These are phyloP conservation scores for Gloeopeniophorella convolvens DNA, from an alignment of 768 basidiomycete genomes.

Conservation along the genomic window DNA sequence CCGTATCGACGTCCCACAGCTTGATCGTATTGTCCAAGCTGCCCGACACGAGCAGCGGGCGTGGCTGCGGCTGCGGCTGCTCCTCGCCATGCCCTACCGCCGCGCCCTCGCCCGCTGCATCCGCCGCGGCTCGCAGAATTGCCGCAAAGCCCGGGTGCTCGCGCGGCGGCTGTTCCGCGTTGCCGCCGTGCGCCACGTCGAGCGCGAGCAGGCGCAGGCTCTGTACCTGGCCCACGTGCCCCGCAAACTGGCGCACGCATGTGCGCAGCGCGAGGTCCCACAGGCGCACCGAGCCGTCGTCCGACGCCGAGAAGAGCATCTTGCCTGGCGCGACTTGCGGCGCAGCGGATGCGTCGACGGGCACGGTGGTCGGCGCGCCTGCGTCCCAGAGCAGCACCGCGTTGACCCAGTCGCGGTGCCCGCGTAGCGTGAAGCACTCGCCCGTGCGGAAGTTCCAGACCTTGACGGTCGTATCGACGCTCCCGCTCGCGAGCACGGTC, in stretches of 20 bases:
- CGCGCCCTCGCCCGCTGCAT: background rate
- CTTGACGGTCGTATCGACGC: conserved; percentile 91
- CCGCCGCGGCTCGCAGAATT: background rate
- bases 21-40: conserved; percentile 94
- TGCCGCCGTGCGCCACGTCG: conserved; percentile 29
- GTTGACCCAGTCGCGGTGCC: conserved; percentile 96
- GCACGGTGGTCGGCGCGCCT: conserved; percentile 29
- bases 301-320: conserved; percentile 96
- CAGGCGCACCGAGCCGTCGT: conserved; percentile 87
- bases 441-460: conserved; percentile 92
- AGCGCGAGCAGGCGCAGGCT: conserved; percentile 73
- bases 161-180: background rate
- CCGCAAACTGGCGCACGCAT: conserved; percentile 78
- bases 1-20: conserved; percentile 90
- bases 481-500: no score
- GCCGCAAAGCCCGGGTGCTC: background rate
- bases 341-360: conserved; percentile 27
- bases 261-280: conserved; percentile 84
- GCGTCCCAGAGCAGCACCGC: conserved; percentile 90
- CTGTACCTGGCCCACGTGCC: conserved; percentile 95
- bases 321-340: conserved; percentile 73
- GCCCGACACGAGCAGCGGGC: conserved; percentile 77
- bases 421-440: conserved; percentile 86
- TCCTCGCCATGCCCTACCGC: conserved; percentile 1
- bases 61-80: conserved; percentile 23